Evolutionary conservation across 768 basidiomycete genomes (phyloP), one percentile per base, ranked within the genome.

Genomic region (Agrocybe pediades): DNA sequence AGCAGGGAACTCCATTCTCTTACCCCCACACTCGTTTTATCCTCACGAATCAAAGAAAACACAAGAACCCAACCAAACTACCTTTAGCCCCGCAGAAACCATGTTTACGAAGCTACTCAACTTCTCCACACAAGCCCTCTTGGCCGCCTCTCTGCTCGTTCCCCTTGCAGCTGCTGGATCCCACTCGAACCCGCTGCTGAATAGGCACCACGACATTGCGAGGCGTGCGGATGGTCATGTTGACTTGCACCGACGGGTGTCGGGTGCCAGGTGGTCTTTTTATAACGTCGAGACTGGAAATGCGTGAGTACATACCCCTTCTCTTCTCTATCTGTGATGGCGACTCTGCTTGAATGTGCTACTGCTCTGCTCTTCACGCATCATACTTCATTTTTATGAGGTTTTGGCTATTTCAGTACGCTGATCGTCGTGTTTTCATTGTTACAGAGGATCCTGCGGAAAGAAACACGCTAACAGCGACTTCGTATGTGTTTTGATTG

Each of bases 131-230:
- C 33, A 36, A 36, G 33, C 33, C 43, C 57, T 69, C 48, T 63
- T 72, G 46, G n/a, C 33, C 13, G 33, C 33, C n/a, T 66, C 64
- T 25, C 65, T 70, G 53, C 71, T 66, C 47, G 70, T 68, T 26
- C 71, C 69, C n/a, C 66, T 71, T 17, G 70, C 61, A 55, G 76
- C 59, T 46, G 79, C 71, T 59, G 68, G 66, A 48, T 67, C 53
- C 61, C 72, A 65, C 56, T 62, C 55, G 20, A 56, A 20, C 26
- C 67, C 54, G 36, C 52, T 60, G 55, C 61, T 65, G 63, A 70
- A 71, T 54, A 80, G 73, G 49, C 80, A 83, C 60, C 72, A 77
- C 49, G 78, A 79, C 36, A 60, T 85, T 41, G 79, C 81, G 15
- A 74, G 70, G 43, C 80, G 82, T 20, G 73, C 74, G 30, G 66